Conservation (phyloP, 1,284 basidiomycete species). For the Irpex sp. region DNA sequence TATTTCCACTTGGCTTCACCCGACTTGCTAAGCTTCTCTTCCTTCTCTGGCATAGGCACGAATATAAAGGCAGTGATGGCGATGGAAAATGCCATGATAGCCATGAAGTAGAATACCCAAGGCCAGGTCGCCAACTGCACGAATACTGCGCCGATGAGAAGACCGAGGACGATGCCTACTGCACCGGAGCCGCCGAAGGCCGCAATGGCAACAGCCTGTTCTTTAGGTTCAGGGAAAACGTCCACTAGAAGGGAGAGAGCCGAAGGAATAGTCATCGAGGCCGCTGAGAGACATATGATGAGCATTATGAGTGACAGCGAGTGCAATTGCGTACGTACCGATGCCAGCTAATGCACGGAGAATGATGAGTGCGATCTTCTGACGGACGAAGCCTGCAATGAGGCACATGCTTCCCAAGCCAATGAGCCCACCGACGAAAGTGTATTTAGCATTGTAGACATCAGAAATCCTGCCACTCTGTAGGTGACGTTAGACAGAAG, state of each 20-base stretch:
- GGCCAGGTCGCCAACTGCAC: slow-evolving; percentile 47
- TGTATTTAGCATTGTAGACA: slow-evolving; percentile 41
- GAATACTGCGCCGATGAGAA: slow-evolving; percentile 52
- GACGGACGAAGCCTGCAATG: slow-evolving; percentile 46
- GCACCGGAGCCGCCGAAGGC: slow-evolving; percentile 54
- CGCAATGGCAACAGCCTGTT: slow-evolving; percentile 52
- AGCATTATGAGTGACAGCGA: not conserved
- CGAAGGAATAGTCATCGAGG: slow-evolving; percentile 56
- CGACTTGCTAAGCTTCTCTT: slow-evolving; percentile 11
- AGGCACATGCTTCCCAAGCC: slow-evolving; percentile 46
- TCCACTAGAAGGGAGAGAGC: slow-evolving; percentile 53
- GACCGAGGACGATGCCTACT: slow-evolving; percentile 51
- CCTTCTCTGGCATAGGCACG: slow-evolving; percentile 30
- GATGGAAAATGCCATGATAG: slow-evolving; percentile 45
- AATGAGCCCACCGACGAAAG: slow-evolving; percentile 40
- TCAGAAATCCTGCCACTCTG: slow-evolving; percentile 41
- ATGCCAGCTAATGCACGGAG: slow-evolving; percentile 52
- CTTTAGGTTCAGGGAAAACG: slow-evolving; percentile 49
- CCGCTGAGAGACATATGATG: slow-evolving; percentile 32
- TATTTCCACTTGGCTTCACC: slow-evolving; percentile 35
- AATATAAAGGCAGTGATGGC: slow-evolving; percentile 41
- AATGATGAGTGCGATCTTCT: slow-evolving; percentile 49
- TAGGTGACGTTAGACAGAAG: not conserved
- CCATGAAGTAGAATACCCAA: slow-evolving; percentile 56
- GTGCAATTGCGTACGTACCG: slow-evolving; percentile 28